Percentiles rank a stretch among this genome's conserved stretches.
Evolutionary conservation across 495 filamentous ascomycete genomes (phyloP).

Genomic region (Astrothelium subdiscretum): DNA sequence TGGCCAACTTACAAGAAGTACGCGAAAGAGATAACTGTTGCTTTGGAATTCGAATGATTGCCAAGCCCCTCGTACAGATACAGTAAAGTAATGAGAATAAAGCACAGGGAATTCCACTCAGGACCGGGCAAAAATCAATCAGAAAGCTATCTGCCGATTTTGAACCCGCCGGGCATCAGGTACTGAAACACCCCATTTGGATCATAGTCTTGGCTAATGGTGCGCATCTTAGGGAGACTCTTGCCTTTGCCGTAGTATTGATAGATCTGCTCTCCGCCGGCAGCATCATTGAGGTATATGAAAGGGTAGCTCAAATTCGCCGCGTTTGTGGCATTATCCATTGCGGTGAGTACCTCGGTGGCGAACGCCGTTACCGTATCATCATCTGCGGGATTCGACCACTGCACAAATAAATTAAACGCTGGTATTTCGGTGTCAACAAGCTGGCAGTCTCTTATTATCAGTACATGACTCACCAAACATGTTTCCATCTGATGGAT

Average conservation of each 20-base stretch:
- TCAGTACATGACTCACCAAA: background rate
- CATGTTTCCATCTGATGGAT: background rate
- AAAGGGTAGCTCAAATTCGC: background rate
- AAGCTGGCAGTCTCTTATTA: background rate
- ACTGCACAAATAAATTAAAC: background rate
- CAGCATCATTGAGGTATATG: background rate
- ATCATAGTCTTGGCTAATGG: background rate
- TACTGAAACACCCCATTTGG: background rate
- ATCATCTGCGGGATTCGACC: background rate
- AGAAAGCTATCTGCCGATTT: background rate
- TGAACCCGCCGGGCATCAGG: background rate
- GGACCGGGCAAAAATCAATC: background rate
- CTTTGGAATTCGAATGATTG: too few species aligned
- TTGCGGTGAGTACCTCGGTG: background rate
- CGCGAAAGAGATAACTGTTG: too few species aligned
- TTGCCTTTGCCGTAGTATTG: background rate
- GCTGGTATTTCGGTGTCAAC: background rate
- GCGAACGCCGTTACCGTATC: background rate
- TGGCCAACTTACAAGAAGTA: too few species aligned
- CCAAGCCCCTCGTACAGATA: too few species aligned
- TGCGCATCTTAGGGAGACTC: background rate
- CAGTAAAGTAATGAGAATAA: background rate
- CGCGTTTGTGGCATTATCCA: conserved; percentile 38
- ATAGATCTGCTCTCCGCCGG: background rate
- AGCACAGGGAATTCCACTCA: background rate